Evolutionary conservation across 1,139 yeast species (phyloP), one percentile per base, ranked within the genome.

Genomic region (Meyerozyma carpophila): DNA sequence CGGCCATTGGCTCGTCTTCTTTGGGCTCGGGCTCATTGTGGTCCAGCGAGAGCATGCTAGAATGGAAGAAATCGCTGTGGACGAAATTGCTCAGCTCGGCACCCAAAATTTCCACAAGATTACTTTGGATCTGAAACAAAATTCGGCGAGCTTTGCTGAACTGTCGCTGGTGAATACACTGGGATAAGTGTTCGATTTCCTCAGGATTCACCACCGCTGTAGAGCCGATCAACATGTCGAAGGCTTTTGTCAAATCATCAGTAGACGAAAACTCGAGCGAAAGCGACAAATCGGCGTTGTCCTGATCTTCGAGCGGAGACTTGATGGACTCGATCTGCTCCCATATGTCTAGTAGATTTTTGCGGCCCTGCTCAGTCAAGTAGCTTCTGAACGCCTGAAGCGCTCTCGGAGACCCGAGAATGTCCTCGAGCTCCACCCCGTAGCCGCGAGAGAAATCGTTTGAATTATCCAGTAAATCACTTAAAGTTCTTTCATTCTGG

Each of bases 301-400:
- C 57, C 16, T 59, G 66, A 8, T 55, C 82, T 47, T 84, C 93
- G 24, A 86, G 61, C 0, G 96, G 96, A 41, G 85, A 86, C 53
- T 81, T 79, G 32, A 87, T 70, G 1, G 75, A 70, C 48, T 88
- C 87, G 1, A 86, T 84, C 0, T 79, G 74, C 9, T 76, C 61
- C 86, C 91, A 88, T 47, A 81, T 82, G 40, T 79, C 81, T 4
- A 88, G 57, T 25, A 76, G 52, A 3, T 65, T 61, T 1, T 69
- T 56, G 41, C 79, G 61, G 8, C 70, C 62, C 21, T 77, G 56
- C 40, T 70, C 70, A 26, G 73, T 75, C 79, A 84, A 74, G 53
- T 73, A 84, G 43, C 75, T 82, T 47, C 68, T 66, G 51, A 84
- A 85, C 44, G 70, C 71, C 2, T 76, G 65, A 4, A 75, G 56